Base-by-base conservation (phyloP, 208 protist genomes). In the Sergeia podlipaevii region DNA sequence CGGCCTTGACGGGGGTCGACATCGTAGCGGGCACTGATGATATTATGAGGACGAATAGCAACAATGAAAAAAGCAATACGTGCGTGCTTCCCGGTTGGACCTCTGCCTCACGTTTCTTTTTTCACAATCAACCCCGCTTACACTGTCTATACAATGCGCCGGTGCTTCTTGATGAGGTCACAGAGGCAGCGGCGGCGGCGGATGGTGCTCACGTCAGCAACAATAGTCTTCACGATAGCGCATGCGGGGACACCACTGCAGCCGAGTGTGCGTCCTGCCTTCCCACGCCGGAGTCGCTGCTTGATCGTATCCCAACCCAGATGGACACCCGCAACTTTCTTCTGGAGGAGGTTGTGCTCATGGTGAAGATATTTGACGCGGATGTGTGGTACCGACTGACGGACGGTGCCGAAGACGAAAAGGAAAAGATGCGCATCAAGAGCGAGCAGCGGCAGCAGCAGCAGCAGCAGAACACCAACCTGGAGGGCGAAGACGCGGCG, bases 341-440 rank as follows among this genome's bases (percentile, higher is more conserved):
- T 18, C 48, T 64, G 23, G 30, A 59, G n/a, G 62, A 60, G 4
- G 37, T 44, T 15, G 33, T 34, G 34, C 21, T 87, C 15, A 11
- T 83, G 7, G 2, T 87, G 8, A 83, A 87, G 33, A 17, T 87
- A 1, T 83, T 87, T 60, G 53, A 54, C 32, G 56, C 53, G 60
- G 56, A 79, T 34, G 49, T 72, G 15, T 83, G 74, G 72, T 67
- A 61, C 18, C 23, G 66, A 0, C 37, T 86, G 30, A 59, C 60
- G 0, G 36, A 28, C 2, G n/a, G 47, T n/a, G 23, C 18, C 2
- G 21, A 28, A 4, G 20, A 27, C 21, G 45, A 8, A 10, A 5
- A 1, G 6, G 7, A 67, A 44, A 13, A 26, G 37, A 21, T 61
- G 3, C 24, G 27, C 4, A 23, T 34, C 29, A 18, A 26, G n/a